Base-by-base conservation (phyloP, 164 flowering plant genomes). In the Macadamia tetraphylla region DNA sequence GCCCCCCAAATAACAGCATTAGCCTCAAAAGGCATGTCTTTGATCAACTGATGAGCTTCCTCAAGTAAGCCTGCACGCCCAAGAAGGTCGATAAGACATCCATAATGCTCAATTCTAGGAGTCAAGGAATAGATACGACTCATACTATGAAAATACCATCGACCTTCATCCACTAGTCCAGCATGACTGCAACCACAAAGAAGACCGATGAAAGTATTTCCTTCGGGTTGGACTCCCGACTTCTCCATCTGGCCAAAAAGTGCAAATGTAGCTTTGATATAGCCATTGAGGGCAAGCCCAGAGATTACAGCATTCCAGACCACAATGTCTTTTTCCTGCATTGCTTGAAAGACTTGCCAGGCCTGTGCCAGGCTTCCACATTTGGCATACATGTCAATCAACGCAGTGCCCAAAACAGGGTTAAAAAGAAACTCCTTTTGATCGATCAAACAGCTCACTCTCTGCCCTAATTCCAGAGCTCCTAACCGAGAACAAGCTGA, bases 381-480 rank as follows among this genome's bases (percentile, higher is more conserved):
- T 74, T 86, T 85, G 12, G 88, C 78, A 77, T 86, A 86, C 90
- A 86, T 82, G 72, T 88, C 88, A n/a, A 88, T 76, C 76, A 88
- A 66, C 9, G 88, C 81, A 4, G 90, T 88, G 9, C 78, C 78
- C 64, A 78, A 42, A 7, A 75, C 67, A 6, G 78, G 76, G 66
- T 78, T 78, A 8, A 29, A 29, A 44, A 56, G 30, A 60, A 69
- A 78, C n/a, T 72, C 81, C 6, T 70, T 58, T 52, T 59, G 64
- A 59, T 61, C 30, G 3, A 75, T 75, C 64, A 75, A 63, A 46
- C 64, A 40, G 17, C 71, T 58, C 14, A 59, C 72, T 69, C 69
- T 53, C 13, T 70, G 68, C 29, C 78, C 81, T 44, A 75, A 70
- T 9, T 70, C 72, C 15, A 75, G 60, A 49, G 81, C 76, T 57